These are phyloP conservation scores for Aspergillus versicolor DNA, from an alignment of 2,329 filamentous ascomycete genomes.

Conservation along the genomic window DNA sequence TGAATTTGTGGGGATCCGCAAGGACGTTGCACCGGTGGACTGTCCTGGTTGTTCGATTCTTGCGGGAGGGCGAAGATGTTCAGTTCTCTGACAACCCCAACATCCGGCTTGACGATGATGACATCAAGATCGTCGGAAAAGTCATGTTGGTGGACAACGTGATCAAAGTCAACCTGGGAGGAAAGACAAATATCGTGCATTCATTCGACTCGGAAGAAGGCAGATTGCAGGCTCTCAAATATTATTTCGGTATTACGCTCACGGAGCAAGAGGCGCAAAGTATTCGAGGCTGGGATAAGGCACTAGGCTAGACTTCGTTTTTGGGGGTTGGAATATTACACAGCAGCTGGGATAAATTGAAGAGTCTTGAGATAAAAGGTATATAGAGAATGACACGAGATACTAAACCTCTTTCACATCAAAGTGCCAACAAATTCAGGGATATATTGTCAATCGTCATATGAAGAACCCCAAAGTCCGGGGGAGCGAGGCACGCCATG, in stretches of 20 bases:
- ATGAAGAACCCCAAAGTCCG: neutral
- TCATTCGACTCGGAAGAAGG: conserved; percentile 45
- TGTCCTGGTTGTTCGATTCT: conserved; percentile 31
- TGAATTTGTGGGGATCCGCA: conserved; percentile 39
- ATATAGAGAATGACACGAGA: neutral
- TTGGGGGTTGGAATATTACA: neutral
- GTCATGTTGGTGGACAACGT: conserved; percentile 28
- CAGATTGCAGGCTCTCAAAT: conserved; percentile 43
- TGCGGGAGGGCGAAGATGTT: neutral
- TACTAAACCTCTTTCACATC: neutral
- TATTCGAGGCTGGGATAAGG: neutral
- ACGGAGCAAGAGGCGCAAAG: neutral
- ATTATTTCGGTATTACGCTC: conserved; percentile 45
- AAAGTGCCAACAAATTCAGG: neutral
- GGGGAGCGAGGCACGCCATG: neutral
- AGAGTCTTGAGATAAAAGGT: neutral
- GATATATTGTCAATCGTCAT: neutral
- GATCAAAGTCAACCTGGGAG: conserved; percentile 45
- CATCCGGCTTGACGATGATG: neutral
- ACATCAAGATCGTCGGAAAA: conserved; percentile 14
- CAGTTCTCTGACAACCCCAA: neutral
- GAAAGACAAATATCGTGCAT: conserved; percentile 41
- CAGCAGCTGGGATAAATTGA: neutral
- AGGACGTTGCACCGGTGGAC: conserved; percentile 33
- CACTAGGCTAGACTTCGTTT: neutral